Percentiles rank a stretch among this genome's conserved stretches.
phyloP scores from a whole-genome alignment of 2,329 filamentous ascomycete species.

The Arthrobotrys pseudoclavata region DNA sequence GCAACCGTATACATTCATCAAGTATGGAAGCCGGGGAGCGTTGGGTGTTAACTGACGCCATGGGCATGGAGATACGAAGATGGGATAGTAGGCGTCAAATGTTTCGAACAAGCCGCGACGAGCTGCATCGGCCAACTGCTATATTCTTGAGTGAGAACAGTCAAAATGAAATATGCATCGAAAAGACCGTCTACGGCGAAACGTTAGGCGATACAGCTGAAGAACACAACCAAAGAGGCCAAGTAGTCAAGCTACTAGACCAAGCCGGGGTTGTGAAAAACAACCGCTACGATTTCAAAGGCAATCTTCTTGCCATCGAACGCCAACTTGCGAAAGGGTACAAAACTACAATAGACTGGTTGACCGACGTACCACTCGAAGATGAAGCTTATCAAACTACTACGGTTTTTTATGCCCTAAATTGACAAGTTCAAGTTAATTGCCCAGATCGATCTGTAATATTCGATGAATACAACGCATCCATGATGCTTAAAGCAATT shows the following conservation, averaged over 20 bases:
- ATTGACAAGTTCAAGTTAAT: not conserved
- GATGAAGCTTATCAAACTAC: not conserved
- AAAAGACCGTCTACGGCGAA: constrained; percentile 25
- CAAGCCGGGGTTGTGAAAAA: constrained; percentile 29
- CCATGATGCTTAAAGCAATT: not conserved
- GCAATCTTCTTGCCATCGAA: constrained; percentile 36
- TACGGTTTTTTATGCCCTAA: not conserved
- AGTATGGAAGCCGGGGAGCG: constrained; percentile 24
- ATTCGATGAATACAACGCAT: not conserved
- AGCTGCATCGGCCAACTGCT: not conserved
- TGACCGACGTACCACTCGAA: not conserved
- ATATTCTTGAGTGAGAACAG: not conserved
- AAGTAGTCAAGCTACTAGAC: constrained; percentile 25
- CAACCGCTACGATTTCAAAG: constrained; percentile 58
- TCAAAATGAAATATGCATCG: constrained; percentile 7
- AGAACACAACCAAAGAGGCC: constrained; percentile 21
- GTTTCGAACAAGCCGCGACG: not conserved
- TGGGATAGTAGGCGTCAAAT: not conserved
- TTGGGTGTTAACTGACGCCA: not conserved
- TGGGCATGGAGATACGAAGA: not conserved
- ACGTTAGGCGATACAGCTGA: not conserved
- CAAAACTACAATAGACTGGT: constrained; percentile 23
- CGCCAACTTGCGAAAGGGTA: constrained; percentile 8
- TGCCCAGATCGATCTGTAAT: not conserved
- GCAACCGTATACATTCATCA: not conserved